Evolutionary conservation across 2,329 filamentous ascomycete genomes (phyloP).

Genomic region (Colletotrichum neosansevieriae): DNA sequence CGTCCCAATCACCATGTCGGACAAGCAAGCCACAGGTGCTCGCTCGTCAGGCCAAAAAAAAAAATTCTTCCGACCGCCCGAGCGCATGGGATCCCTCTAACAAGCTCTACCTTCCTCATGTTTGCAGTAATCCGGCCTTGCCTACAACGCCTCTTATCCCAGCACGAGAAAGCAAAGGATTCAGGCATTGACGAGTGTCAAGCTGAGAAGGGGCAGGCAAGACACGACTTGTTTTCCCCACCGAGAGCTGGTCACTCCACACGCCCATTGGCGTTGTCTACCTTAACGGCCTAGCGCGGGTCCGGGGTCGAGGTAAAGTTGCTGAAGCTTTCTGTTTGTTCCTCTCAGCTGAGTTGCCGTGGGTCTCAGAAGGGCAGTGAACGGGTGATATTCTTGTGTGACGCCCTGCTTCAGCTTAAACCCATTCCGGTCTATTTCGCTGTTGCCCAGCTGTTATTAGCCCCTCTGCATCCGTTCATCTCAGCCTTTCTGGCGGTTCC

Average conservation of each 20-base stretch:
- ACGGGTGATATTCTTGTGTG: slow-evolving; percentile 6
- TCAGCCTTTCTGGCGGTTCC: not conserved
- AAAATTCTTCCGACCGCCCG: no score
- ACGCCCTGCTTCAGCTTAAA: slow-evolving; percentile 2
- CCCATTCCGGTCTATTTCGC: slow-evolving; percentile 21
- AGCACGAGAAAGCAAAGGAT: not conserved
- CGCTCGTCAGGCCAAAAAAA: not conserved
- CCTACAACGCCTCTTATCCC: not conserved
- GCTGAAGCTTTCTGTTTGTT: slow-evolving; percentile 8
- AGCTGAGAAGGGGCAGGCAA: not conserved
- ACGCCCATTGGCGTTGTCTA: slow-evolving; percentile 5
- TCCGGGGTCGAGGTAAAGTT: slow-evolving; percentile 10
- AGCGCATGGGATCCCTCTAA: not conserved
- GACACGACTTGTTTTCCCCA: slow-evolving; percentile 7
- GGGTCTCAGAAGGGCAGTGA: not conserved
- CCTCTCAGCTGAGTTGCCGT: slow-evolving; percentile 1
- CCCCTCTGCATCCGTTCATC: slow-evolving; percentile 19
- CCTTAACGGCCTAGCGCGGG: slow-evolving; percentile 22
- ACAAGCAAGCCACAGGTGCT: slow-evolving; percentile 16
- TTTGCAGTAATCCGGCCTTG: no score
- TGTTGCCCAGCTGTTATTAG: not conserved
- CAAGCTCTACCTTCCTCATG: not conserved
- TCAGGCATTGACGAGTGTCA: not conserved
- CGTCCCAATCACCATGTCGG: not conserved
- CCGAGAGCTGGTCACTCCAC: not conserved